These are phyloP conservation scores for Aspergillus glaucus DNA, from an alignment of 2,329 filamentous ascomycete species.

Conservation along the genomic window DNA sequence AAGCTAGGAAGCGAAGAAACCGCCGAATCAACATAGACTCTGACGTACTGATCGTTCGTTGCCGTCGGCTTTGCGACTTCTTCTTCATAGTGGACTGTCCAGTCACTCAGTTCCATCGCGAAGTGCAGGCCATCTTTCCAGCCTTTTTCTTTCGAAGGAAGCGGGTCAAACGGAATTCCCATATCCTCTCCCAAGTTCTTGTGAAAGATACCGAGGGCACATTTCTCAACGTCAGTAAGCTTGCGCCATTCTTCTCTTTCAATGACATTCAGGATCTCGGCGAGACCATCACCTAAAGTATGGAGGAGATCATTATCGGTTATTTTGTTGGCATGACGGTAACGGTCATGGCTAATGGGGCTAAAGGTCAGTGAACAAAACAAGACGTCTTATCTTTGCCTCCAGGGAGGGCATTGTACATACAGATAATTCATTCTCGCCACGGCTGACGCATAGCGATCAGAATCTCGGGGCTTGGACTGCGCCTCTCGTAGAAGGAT, in stretches of 20 bases:
- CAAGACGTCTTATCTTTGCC: no score
- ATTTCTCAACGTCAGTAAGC: constrained; percentile 58
- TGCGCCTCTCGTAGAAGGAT: constrained; percentile 41
- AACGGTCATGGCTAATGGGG: constrained; percentile 37
- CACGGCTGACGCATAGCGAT: constrained; percentile 41
- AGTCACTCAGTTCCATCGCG: constrained; percentile 2
- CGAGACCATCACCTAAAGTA: constrained; percentile 53
- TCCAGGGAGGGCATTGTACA: no score
- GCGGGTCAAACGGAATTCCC: constrained; percentile 43
- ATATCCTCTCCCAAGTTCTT: constrained; percentile 57
- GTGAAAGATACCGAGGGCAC: constrained; percentile 60
- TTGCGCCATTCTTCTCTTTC: constrained; percentile 58
- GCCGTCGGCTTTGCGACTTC: constrained; percentile 2
- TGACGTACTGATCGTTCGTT: neutral
- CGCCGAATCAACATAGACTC: neutral
- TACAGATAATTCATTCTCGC: constrained; percentile 53
- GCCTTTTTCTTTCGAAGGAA: constrained; percentile 15
- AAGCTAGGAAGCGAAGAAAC: neutral
- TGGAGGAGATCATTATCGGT: constrained; percentile 53
- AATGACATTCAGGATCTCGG: constrained; percentile 57
- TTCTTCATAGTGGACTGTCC: constrained; percentile 5
- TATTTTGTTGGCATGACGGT: constrained; percentile 50
- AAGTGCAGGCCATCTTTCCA: constrained; percentile 23
- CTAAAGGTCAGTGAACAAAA: no score
- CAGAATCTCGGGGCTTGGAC: constrained; percentile 28